Base-by-base conservation (phyloP, 1,139 yeast genomes). In the Geotrichum phurueaensis region DNA sequence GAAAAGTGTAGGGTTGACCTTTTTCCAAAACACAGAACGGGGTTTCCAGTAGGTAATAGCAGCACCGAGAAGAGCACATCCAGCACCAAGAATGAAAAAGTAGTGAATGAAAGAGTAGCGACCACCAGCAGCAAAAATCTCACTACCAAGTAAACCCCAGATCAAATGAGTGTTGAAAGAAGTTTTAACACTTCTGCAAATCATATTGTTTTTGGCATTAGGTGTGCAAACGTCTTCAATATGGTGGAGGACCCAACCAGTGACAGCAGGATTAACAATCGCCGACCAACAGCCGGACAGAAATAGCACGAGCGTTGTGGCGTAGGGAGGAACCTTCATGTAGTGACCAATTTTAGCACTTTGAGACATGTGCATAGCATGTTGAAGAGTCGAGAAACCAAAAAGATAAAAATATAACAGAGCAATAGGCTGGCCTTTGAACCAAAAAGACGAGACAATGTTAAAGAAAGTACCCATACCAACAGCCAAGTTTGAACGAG, bases 121-220 rank as follows among this genome's bases (percentile, higher is more conserved):
- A 9, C 72, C 70, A 2, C 57, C 57, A 12, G 63, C 56, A 25
- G 69, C 70, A 63, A 79, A 80, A 65, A 76, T 77, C 65, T 75
- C 71, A 3, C 83, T 82, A 2, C 83, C 84, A 66, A 81, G 77
- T 18, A 79, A 79, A 67, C 84, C 84, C 85, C 85, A 83, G 59
- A 79, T 73, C 57, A 82, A 47, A n/a, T 81, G 76, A 25, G 84
- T 80, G 58, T 75, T 74, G 69, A 73, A 80, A 67, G 73, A 78
- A 2, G 76, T 76, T 43, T 68, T 69, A 20, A 75, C 74, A 33
- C 68, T 67, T 18, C 81, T 80, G 67, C 83, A 79, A 6, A 77
- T 71, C 66, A 79, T 78, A 39, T 72, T 72, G 51, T 73, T 71
- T 15, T 64, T 60, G 70, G 81, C 82, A 9, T 70, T 66, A 3